Percentiles rank a stretch among this genome's conserved stretches.
These are phyloP conservation scores for Colletotrichum spaethianum DNA, from an alignment of 2,329 filamentous ascomycete genomes.

Conservation along the genomic window DNA sequence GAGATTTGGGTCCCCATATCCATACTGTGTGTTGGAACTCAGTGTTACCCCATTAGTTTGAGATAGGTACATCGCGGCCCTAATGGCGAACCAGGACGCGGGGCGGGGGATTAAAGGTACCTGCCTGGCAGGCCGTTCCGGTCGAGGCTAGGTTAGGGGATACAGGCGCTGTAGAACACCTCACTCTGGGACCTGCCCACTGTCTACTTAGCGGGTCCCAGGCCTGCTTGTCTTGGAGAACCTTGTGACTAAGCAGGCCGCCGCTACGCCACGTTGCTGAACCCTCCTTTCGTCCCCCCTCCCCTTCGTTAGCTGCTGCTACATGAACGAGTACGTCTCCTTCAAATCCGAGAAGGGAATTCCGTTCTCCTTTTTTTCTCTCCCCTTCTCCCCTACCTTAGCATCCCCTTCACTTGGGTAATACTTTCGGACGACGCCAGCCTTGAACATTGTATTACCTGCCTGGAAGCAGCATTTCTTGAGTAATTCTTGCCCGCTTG, in stretches of 20 bases:
- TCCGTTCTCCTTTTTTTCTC: neutral
- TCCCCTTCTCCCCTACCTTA: slow-evolving; percentile 1
- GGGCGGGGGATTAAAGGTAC: no score
- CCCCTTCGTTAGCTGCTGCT: neutral
- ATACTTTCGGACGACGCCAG: slow-evolving; percentile 40
- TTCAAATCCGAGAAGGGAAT: slow-evolving; percentile 18
- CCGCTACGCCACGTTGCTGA: slow-evolving; percentile 39
- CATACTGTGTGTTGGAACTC: neutral
- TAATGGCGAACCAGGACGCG: no score
- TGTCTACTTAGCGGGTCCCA: neutral
- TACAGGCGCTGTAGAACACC: neutral
- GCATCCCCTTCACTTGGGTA: slow-evolving; percentile 31
- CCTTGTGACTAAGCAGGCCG: slow-evolving; percentile 30
- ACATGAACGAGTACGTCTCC: slow-evolving; percentile 30
- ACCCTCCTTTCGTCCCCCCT: slow-evolving; percentile 1
- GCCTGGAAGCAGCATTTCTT: slow-evolving; percentile 40
- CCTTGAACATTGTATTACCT: slow-evolving; percentile 41
- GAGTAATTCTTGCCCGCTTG: slow-evolving; percentile 32
- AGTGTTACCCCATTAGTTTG: neutral
- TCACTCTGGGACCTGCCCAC: neutral
- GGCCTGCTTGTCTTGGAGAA: neutral
- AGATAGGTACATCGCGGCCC: no score
- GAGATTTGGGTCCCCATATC: neutral
- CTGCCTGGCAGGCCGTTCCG: neutral
- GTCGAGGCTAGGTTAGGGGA: neutral